Conservation (phyloP, 2,329 filamentous ascomycete genomes). For the Cercospora sp. region DNA sequence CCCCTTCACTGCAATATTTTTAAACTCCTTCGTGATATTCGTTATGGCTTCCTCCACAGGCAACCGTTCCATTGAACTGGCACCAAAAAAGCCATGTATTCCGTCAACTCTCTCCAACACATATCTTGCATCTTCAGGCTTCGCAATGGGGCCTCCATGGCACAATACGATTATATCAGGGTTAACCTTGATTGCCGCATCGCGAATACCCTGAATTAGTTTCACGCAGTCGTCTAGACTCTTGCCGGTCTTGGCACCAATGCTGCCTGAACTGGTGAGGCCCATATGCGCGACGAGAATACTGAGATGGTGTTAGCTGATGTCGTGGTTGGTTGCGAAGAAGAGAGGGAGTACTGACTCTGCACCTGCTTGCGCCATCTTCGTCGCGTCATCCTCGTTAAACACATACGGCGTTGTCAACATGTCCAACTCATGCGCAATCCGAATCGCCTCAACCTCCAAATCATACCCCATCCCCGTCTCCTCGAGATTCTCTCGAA, state of each 20-base stretch:
- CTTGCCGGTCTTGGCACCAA: slow-evolving; percentile 64
- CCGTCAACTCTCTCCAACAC: slow-evolving; percentile 62
- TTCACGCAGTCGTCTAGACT: slow-evolving; percentile 64
- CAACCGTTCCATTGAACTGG: slow-evolving; percentile 68
- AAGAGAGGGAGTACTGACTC: slow-evolving; percentile 68
- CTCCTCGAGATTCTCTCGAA: slow-evolving; percentile 68
- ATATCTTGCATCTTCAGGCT: slow-evolving; percentile 63
- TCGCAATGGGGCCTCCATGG: slow-evolving; percentile 68
- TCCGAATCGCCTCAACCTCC: slow-evolving; percentile 66
- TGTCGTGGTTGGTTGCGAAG: slow-evolving; percentile 56
- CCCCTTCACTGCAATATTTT: slow-evolving; percentile 34
- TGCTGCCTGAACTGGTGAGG: slow-evolving; percentile 63
- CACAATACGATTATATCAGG: slow-evolving; percentile 66
- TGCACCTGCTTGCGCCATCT: slow-evolving; percentile 65
- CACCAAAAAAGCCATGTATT: slow-evolving; percentile 71
- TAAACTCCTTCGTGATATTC: slow-evolving; percentile 58
- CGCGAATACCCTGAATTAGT: slow-evolving; percentile 63
- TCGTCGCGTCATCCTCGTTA: slow-evolving; percentile 59
- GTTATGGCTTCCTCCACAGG: slow-evolving; percentile 68
- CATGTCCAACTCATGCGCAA: slow-evolving; percentile 61
- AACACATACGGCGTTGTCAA: slow-evolving; percentile 73
- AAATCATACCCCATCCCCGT: slow-evolving; percentile 69
- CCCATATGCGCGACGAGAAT: slow-evolving; percentile 70
- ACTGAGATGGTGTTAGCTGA: slow-evolving; percentile 42
- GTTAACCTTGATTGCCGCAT: slow-evolving; percentile 59